phyloP scores from a whole-genome alignment of 2,329 filamentous ascomycete species.

The Aspergillus aculeatus region DNA sequence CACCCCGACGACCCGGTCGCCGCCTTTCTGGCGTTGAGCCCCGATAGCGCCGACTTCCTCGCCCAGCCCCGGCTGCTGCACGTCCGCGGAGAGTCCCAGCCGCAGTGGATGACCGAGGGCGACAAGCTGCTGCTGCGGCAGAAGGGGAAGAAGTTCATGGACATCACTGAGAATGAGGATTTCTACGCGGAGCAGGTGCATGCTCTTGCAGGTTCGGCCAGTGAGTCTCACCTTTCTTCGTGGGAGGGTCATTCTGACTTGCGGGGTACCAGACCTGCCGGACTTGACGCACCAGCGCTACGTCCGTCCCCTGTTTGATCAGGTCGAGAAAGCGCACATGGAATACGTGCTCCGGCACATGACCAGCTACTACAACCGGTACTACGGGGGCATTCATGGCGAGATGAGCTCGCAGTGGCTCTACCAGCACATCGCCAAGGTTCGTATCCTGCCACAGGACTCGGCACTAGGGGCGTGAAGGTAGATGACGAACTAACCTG shows the following conservation, averaged over 20 bases:
- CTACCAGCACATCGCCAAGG: neutral
- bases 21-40: neutral
- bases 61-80: constrained; percentile 2
- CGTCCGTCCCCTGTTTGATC: neutral
- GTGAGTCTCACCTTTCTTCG: neutral
- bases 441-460: neutral
- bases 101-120: constrained; percentile 7
- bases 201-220: neutral
- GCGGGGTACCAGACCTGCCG: neutral
- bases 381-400: constrained; percentile 3
- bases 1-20: constrained; percentile 4
- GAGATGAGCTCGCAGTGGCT: constrained; percentile 5
- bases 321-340: neutral
- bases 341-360: constrained; percentile 1
- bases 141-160: constrained; percentile 1
- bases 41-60: neutral
- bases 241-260: too few relatives aligned
- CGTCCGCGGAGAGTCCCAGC: neutral
- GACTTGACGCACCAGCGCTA: neutral
- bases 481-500: neutral
- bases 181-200: neutral
- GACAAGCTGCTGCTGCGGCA: constrained; percentile 3
- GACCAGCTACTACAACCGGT: constrained; percentile 7
- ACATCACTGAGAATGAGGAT: neutral
- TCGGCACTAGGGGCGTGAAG: too few relatives aligned